These are phyloP conservation scores for Nannizziopsis arthrosporioides DNA, from an alignment of 2,329 filamentous ascomycete genomes.

Conservation along the genomic window DNA sequence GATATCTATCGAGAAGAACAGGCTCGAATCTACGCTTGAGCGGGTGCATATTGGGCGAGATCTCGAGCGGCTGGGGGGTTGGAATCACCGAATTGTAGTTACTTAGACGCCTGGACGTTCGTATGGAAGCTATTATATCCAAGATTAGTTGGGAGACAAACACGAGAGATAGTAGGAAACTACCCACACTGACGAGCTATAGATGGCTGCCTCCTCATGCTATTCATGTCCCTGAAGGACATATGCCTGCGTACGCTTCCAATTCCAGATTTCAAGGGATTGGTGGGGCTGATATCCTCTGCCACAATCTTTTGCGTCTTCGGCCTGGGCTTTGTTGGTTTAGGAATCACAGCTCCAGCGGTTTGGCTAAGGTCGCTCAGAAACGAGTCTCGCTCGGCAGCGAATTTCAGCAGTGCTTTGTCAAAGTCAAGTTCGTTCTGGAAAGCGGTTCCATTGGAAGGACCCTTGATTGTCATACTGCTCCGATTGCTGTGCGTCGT, in stretches of 20 bases:
- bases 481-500: constrained; percentile 51
- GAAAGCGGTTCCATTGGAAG: constrained; percentile 27
- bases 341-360: constrained; percentile 60
- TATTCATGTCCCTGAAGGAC: constrained; percentile 90
- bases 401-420: constrained; percentile 83
- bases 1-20: constrained; percentile 88
- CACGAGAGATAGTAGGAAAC: constrained; percentile 6
- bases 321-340: constrained; percentile 60
- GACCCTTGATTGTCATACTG: constrained; percentile 49
- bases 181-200: constrained; percentile 61
- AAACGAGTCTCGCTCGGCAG: constrained; percentile 86
- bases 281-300: constrained; percentile 47
- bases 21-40: constrained; percentile 89
- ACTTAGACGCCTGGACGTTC: constrained; percentile 78
- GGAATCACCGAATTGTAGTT: constrained; percentile 99
- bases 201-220: constrained; percentile 74
- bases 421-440: constrained; percentile 81
- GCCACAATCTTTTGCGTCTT: constrained; percentile 70
- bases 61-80: constrained; percentile 76
- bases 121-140: constrained; percentile 47
- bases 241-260: constrained; percentile 87
- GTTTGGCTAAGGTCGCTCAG: constrained; percentile 83
- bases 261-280: constrained; percentile 47
- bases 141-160: constrained; percentile 8
- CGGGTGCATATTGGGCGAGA: constrained; percentile 88